These are phyloP conservation scores for Adenanthera pavonina DNA, from an alignment of 306 rosid species.

Conservation along the genomic window DNA sequence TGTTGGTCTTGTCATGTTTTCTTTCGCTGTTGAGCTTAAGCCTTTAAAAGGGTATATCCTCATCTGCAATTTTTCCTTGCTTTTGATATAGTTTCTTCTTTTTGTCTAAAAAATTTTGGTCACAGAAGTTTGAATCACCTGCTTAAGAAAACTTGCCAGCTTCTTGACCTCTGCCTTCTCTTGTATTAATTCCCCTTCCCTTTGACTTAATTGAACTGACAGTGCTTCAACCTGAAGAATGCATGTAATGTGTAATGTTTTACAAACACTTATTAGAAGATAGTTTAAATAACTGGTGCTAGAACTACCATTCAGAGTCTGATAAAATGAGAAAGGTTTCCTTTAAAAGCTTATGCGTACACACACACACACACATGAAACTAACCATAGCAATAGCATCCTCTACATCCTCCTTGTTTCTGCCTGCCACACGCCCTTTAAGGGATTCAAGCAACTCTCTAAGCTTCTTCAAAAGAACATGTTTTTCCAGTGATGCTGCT, in stretches of 20 bases:
- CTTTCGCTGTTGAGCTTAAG: not conserved
- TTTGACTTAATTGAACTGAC: conserved; percentile 87
- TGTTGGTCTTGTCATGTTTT: not conserved
- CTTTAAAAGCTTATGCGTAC: not conserved
- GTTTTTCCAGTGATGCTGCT: conserved; percentile 94
- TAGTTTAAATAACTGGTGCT: not conserved
- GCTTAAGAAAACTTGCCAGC: conserved; percentile 94
- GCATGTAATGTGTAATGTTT: conserved; percentile 3
- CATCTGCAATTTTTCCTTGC: not conserved
- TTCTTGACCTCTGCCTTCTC: conserved; percentile 97
- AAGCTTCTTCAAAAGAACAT: conserved; percentile 92
- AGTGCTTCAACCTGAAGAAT: conserved; percentile 70
- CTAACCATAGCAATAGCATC: conserved; percentile 96
- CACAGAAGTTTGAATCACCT: conserved; percentile 56
- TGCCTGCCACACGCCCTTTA: conserved; percentile 86
- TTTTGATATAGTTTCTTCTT: conserved; percentile 8
- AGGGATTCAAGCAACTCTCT: conserved; percentile 90
- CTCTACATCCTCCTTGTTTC: conserved; percentile 93
- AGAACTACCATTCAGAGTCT: not conserved
- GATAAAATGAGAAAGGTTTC: not conserved
- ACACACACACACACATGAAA: not conserved
- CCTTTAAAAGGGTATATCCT: not conserved
- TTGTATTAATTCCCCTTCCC: conserved; percentile 73
- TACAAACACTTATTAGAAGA: conserved; percentile 27
- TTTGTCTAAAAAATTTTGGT: not conserved